A percentile compares a stretch with the other conserved stretches of the same genome.
These are phyloP conservation scores for Kluyveromyces marxianus DNA, from an alignment of 1,139 yeast genomes.

Conservation along the genomic window DNA sequence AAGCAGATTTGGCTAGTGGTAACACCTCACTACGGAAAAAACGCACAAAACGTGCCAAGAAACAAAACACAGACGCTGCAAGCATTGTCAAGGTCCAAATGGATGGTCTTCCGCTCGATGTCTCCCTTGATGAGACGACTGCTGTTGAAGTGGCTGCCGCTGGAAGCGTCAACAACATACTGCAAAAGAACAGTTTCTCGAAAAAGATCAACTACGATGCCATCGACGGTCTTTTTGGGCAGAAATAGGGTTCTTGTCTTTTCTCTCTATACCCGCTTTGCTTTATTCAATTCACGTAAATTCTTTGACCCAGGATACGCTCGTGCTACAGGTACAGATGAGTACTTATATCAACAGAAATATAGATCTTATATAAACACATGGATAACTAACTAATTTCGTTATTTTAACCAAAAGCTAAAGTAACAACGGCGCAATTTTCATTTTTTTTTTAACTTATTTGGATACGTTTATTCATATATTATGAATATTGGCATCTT, in stretches of 20 bases:
- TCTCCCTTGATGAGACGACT: slow-evolving; percentile 15
- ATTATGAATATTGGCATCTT: no score
- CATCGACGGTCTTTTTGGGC: slow-evolving; percentile 52
- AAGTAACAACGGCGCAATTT: no score
- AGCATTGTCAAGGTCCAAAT: slow-evolving; percentile 17
- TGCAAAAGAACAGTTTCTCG: slow-evolving; percentile 65
- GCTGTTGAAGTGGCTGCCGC: slow-evolving; percentile 58
- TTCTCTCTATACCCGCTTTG: background rate
- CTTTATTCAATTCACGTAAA: no score
- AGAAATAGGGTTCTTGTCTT: slow-evolving; percentile 1
- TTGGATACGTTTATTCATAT: no score
- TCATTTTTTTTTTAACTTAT: no score
- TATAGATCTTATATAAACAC: no score
- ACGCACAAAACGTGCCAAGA: slow-evolving; percentile 34
- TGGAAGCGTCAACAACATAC: slow-evolving; percentile 57
- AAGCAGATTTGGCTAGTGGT: slow-evolving; percentile 79
- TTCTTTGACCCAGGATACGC: no score
- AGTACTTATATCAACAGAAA: no score
- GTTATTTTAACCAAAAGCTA: no score
- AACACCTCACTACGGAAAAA: slow-evolving; percentile 51
- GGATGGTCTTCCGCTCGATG: slow-evolving; percentile 5
- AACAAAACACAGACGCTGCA: slow-evolving; percentile 20
- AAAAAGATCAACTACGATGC: slow-evolving; percentile 84
- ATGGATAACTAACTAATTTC: no score
- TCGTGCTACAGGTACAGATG: no score